Evolutionary conservation across 257 asterid genomes (phyloP), one percentile per base, ranked within the genome.

Genomic region (Solanum virginianum): DNA sequence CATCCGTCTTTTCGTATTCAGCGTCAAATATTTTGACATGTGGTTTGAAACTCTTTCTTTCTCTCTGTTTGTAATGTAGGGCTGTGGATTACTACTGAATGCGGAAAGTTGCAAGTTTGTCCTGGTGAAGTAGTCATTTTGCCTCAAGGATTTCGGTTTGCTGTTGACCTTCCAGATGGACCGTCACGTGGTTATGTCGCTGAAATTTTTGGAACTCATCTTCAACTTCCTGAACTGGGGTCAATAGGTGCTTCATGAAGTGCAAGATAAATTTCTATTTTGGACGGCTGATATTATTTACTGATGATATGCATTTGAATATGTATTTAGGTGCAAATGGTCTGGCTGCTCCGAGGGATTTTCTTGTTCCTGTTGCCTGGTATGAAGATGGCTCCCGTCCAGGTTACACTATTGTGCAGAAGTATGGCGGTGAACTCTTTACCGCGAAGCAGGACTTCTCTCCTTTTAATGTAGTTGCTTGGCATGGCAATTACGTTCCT

Each of bases 151-250:
- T 92, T 93, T 60, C 93, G 98, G 59, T 97, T 95, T 87, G 89
- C 88, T 83, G 87, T 97, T 85, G 95, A 95, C 89, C 93, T 95
- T 77, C 99, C 97, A 12, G 98, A 96, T 81, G 98, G 98, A 80
- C 93, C 97, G 57, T 94, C 98, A 41, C 95, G 96, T 87, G 98
- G 98, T 80, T 96, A 97, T 79, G 89, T 94, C 63, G 95, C 98
- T 86, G 99, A 97, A 89, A 93, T 92, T 86, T 97, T 95, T 68
- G 99, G 99, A 88, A 87, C 96, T 57, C 99, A 97, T 94, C 93
- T 95, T 87, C 98, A 97, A 82, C 98, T 97, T 89, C 99, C 98
- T 54, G 99, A 97, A 84, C 98, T 97, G 85, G 99, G 99, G 81
- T 98, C 97, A 82, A 95, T 95, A 90, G 98, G 99, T 97, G 88